These are phyloP conservation scores for Neofusicoccum parvum DNA, from an alignment of 2,329 filamentous ascomycete species.

Conservation along the genomic window DNA sequence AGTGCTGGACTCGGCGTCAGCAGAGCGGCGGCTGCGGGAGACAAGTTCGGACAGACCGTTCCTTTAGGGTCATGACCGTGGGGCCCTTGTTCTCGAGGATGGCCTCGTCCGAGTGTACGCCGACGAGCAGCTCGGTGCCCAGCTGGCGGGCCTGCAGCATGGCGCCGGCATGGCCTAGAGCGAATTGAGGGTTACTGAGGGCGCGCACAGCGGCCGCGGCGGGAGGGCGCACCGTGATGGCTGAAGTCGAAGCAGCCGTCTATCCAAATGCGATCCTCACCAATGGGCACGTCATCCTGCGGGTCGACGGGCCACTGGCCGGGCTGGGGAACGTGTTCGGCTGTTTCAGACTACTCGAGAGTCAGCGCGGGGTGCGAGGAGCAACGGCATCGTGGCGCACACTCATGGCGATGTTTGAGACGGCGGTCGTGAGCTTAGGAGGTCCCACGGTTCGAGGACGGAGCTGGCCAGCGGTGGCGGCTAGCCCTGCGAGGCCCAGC, in stretches of 20 bases:
- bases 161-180: constrained; percentile 84
- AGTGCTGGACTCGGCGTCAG: constrained; percentile 56
- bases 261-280: constrained; percentile 85
- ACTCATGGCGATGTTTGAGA: constrained; percentile 16
- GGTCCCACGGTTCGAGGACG: neutral
- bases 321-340: constrained; percentile 50
- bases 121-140: constrained; percentile 84
- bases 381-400: constrained; percentile 21
- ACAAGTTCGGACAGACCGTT: constrained; percentile 61
- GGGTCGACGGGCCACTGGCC: constrained; percentile 68
- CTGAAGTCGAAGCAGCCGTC: constrained; percentile 99
- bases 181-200: constrained; percentile 24
- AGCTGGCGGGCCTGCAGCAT: constrained; percentile 95
- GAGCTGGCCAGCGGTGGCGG: neutral
- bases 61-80: constrained; percentile 91
- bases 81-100: constrained; percentile 97
- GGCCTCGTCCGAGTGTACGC: constrained; percentile 92
- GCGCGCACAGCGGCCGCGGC: neutral
- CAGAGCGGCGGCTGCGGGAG: constrained; percentile 23
- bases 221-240: constrained; percentile 71
- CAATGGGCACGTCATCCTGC: constrained; percentile 60
- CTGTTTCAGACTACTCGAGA: constrained; percentile 20
- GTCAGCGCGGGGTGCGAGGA: constrained; percentile 2
- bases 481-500: neutral
- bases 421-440: neutral